Conservation (phyloP, 331 rosid genomes). For the Spiraea crenata region DNA sequence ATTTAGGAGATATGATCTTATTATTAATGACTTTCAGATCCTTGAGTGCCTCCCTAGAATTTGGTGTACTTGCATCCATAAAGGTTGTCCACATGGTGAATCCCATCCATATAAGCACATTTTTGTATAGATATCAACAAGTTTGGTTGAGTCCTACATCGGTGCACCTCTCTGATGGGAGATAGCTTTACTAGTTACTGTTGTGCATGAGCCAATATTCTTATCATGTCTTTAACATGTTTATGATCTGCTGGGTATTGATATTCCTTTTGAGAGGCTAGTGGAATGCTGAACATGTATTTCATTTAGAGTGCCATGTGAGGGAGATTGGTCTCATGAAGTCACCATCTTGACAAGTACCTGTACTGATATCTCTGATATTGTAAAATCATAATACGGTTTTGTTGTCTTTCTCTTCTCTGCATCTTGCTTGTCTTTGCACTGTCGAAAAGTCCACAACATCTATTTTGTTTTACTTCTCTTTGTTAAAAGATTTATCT, state of each 20-base stretch:
- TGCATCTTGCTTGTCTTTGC: neutral
- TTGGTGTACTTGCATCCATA: too few relatives aligned
- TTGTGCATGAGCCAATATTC: neutral
- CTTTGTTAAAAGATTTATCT: neutral
- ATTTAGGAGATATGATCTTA: too few relatives aligned
- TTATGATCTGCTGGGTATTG: neutral
- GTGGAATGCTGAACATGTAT: neutral
- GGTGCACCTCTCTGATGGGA: neutral
- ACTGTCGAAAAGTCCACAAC: neutral
- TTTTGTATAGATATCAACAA: neutral
- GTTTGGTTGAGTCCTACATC: too few relatives aligned
- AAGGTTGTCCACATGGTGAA: neutral
- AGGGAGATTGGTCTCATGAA: neutral
- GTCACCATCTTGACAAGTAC: neutral
- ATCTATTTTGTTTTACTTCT: neutral
- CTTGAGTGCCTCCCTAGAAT: too few relatives aligned
- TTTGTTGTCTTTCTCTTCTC: neutral
- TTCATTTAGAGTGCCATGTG: constrained; percentile 1
- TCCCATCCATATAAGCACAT: neutral
- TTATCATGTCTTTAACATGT: constrained; percentile 1
- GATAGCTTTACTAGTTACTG: neutral
- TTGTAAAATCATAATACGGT: neutral
- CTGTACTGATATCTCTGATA: neutral
- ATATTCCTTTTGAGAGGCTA: neutral
- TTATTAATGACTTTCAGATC: too few relatives aligned